Evolutionary conservation across 352 stramenopile species (phyloP), one percentile per base, ranked within the genome.

Genomic region (Phytophthora cactorum): DNA sequence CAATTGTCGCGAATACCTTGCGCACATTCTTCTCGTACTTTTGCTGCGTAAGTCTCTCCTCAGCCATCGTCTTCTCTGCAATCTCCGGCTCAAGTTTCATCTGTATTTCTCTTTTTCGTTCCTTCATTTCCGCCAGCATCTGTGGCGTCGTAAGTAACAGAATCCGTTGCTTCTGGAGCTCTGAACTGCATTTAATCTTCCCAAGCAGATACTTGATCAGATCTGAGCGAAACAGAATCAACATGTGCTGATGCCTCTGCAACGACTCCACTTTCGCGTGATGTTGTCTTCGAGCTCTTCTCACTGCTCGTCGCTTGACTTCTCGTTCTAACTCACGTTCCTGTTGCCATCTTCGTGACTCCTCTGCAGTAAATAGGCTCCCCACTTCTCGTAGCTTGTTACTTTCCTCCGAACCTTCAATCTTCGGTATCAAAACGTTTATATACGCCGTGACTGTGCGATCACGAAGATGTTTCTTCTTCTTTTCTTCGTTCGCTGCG

Each of bases 101-200:
- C 2, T 56, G 62, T 31, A 58, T 64, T 14, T 81, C 57, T 38
- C 52, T 69, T 9, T 68, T 75, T 10, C 69, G 54, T 29, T 65
- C 34, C 15, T 82, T 63, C 66, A 79, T 64, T 15, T 92, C 74
- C 5, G 75, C 74, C 5, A 78, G 46, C 25, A 81, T 72, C 47
- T 90, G 81, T 0, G 79, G 81, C 1, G 81, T 79, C 2, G 79
- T 79, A 14, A 91, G 63, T 1, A 91, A 43, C 60, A 92, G 39
- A 44, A 91, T 89, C 2, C 74, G 68, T 56, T 90, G 82, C 38
- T 80, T 73, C 52, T 84, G 75, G 1, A 91, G 49, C 46, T 91
- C 79, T 0, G 69, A 70, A 49, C 77, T 89, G 50, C 63, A 91
- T 10, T 72, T 43, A 44, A 90, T 88, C 36, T 81, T 77, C 1